Percentiles rank a stretch among this genome's conserved stretches.
Evolutionary conservation across 805 yeast genomes (phyloP).

Genomic region (Groenewaldozyma salmanticensis): DNA sequence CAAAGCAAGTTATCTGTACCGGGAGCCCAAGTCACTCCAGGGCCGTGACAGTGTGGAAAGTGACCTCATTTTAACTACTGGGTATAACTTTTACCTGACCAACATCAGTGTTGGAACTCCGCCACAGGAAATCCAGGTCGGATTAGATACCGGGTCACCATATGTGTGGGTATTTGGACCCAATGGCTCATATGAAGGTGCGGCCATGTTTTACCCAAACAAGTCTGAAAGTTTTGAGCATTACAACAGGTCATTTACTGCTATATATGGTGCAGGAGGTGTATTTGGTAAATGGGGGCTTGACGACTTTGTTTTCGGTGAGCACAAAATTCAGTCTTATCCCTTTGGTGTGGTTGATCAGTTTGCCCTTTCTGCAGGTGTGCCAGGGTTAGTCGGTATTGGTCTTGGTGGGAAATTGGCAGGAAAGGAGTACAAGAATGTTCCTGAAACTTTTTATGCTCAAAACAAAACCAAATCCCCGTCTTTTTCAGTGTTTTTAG

Average conservation of each 20-base stretch:
- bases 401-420: conserved; percentile 41
- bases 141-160: conserved; percentile 42
- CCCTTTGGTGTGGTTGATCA: conserved; percentile 24
- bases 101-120: conserved; percentile 34
- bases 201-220: conserved; percentile 21
- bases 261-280: conserved; percentile 30
- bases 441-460: conserved; percentile 51
- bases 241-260: conserved; percentile 30
- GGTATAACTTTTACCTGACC: conserved; percentile 29
- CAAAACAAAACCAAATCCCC: conserved; percentile 49
- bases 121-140: conserved; percentile 32
- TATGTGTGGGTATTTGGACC: conserved; percentile 39
- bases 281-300: conserved; percentile 26
- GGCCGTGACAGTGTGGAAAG: too few relatives aligned
- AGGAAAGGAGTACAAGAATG: conserved; percentile 41
- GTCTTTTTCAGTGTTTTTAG: conserved; percentile 55
- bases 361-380: conserved; percentile 39
- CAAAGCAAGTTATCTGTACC: too few relatives aligned
- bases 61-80: conserved; percentile 18
- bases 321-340: conserved; percentile 14
- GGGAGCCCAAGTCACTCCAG: too few relatives aligned
- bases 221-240: conserved; percentile 24
- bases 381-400: conserved; percentile 42
- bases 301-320: conserved; percentile 20
- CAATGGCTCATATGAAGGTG: conserved; percentile 21